Conservation (phyloP, 1,284 basidiomycete species). For the Sporisorium graminicola region DNA sequence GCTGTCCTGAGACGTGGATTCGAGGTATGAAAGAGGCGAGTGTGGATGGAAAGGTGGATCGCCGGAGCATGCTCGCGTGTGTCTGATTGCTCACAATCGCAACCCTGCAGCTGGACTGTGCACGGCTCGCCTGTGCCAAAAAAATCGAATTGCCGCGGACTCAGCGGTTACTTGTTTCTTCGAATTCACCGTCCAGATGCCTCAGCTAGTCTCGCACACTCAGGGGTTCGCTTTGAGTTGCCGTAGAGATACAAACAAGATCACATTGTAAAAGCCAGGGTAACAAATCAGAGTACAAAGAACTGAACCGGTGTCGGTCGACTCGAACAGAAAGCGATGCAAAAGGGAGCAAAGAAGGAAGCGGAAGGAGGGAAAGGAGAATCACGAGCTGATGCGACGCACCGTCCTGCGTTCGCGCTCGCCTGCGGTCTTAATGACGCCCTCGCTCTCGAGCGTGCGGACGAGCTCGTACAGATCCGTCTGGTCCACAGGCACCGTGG, state of each 20-base stretch:
- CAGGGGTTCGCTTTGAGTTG: background rate
- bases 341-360: background rate
- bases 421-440: slow-evolving; percentile 61
- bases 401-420: slow-evolving; percentile 66
- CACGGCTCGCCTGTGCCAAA: background rate
- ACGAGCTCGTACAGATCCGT: slow-evolving; percentile 63
- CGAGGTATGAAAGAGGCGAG: background rate
- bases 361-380: background rate
- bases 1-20: background rate
- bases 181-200: background rate
- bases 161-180: too few relatives aligned
- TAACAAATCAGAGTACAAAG: slow-evolving; percentile 5
- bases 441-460: slow-evolving; percentile 60
- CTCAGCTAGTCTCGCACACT: background rate
- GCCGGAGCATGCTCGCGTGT: background rate
- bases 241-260: slow-evolving; percentile 5
- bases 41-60: slow-evolving; percentile 1
- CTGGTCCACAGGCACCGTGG: slow-evolving; percentile 59
- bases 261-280: too few relatives aligned
- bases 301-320: too few relatives aligned
- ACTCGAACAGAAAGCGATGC: too few relatives aligned
- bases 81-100: background rate
- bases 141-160: slow-evolving; percentile 1
- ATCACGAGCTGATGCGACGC: slow-evolving; percentile 53
- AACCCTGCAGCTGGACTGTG: slow-evolving; percentile 30